Evolutionary conservation across 495 filamentous ascomycete species (phyloP), one percentile per base, ranked within the genome.

Genomic region (Pseudotulostoma volvatum): DNA sequence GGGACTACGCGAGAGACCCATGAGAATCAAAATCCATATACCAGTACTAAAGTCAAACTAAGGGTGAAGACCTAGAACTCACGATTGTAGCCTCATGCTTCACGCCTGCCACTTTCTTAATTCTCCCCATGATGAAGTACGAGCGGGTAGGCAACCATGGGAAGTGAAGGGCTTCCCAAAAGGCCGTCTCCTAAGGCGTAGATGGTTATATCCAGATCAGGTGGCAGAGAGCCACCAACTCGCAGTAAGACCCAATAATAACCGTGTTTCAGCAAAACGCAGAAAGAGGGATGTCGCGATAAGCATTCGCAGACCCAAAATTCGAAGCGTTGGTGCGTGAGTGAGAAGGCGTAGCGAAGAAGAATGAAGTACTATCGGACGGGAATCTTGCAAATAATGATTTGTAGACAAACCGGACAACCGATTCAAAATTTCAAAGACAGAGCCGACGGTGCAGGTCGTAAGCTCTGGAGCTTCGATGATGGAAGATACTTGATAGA

Each of bases 11-110:
- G 33, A 40, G 39, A 33, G 35, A n/a, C n/a, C n/a, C n/a, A n/a
- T n/a, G n/a, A n/a, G n/a, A n/a, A n/a, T n/a, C n/a, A n/a, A n/a
- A n/a, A n/a, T n/a, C n/a, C n/a, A n/a, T n/a, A n/a, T n/a, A n/a
- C n/a, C n/a, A n/a, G n/a, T n/a, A n/a, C n/a, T n/a, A n/a, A n/a
- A n/a, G n/a, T n/a, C n/a, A n/a, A n/a, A n/a, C n/a, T n/a, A n/a
- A n/a, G n/a, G n/a, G n/a, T n/a, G n/a, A n/a, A n/a, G n/a, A n/a
- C n/a, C 39, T 39, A 33, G 43, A 44, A 66, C 80, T 69, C 76
- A 94, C 87, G 64, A 93, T 60, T 48, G 86, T 94, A 58, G 87
- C 86, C 68, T 81, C 79, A 66, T 97, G 90, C 60, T 90, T 88
- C 49, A 78, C 66, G 54, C 82, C 82, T 54, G 88, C 87, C 48